Evolutionary conservation across 768 basidiomycete genomes (phyloP).

Genomic region (Lanmaoa pseudosensibilis): DNA sequence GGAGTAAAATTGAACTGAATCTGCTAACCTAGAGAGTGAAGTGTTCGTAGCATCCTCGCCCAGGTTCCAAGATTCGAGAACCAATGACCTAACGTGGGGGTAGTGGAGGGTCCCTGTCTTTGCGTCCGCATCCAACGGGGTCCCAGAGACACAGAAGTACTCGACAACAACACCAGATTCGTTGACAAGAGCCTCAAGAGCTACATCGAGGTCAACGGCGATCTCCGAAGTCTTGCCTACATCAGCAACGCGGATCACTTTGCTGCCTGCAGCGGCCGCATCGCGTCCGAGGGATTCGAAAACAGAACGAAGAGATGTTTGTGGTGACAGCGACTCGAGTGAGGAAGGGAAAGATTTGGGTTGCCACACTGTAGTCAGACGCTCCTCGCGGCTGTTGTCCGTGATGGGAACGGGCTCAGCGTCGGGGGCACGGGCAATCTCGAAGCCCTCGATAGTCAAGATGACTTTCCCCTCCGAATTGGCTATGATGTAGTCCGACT

Average conservation of each 20-base stretch:
- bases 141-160: conserved; percentile 19
- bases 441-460: conserved; percentile 36
- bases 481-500: conserved; percentile 29
- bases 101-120: conserved; percentile 20
- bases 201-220: conserved; percentile 14
- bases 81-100: conserved; percentile 14
- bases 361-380: conserved; percentile 35
- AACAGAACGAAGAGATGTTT: conserved; percentile 11
- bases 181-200: conserved; percentile 18
- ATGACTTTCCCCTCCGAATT: conserved; percentile 31
- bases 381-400: conserved; percentile 29
- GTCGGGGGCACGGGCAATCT: conserved; percentile 33
- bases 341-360: conserved; percentile 28
- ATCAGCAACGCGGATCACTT: conserved; percentile 27
- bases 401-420: conserved; percentile 26
- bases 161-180: conserved; percentile 17
- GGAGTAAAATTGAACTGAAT: accelerated
- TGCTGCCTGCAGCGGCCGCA: conserved; percentile 21
- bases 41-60: conserved; percentile 2
- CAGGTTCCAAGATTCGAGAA: conserved; percentile 22
- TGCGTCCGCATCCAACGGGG: conserved; percentile 22
- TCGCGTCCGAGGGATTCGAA: conserved; percentile 20
- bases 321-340: conserved; percentile 2
- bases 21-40: conserved; percentile 12
- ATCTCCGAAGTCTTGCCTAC: conserved; percentile 21